phyloP scores from a whole-genome alignment of 495 filamentous ascomycete species.

The Aspergillus olivimuriae region DNA sequence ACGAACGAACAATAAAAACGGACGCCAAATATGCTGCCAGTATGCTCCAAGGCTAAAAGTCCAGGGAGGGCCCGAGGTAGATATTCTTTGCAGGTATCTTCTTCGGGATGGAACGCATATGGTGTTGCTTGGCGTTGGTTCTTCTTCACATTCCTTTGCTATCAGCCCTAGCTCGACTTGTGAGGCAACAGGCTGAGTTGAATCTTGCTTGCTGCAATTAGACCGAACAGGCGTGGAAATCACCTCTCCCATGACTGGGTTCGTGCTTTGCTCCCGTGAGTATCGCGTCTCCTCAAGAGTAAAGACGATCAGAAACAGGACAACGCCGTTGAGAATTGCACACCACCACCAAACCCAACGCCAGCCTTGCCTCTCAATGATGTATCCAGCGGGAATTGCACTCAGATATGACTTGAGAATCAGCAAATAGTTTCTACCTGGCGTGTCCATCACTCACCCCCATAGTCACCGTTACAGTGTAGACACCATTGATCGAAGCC shows the following conservation, averaged over 20 bases:
- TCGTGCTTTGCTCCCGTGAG: not conserved
- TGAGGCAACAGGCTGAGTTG: too few relatives aligned
- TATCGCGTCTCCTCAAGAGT: conserved; percentile 30
- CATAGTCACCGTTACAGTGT: conserved; percentile 18
- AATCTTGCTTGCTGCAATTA: too few relatives aligned
- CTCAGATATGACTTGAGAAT: conserved; percentile 21
- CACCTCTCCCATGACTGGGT: not conserved
- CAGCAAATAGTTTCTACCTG: too few relatives aligned
- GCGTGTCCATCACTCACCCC: conserved; percentile 8
- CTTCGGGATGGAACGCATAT: not conserved
- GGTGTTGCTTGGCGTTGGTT: not conserved
- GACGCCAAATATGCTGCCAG: conserved; percentile 9
- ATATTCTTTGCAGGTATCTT: conserved; percentile 1
- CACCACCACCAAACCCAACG: conserved; percentile 39
- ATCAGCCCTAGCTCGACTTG: too few relatives aligned
- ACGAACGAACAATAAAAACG: conserved; percentile 12
- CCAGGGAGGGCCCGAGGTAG: not conserved
- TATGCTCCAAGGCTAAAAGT: conserved; percentile 3
- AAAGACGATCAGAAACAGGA: conserved; percentile 23
- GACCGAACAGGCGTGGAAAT: not conserved
- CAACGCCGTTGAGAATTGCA: conserved; percentile 27
- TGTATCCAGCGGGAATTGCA: conserved; percentile 29
- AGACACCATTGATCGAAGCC: conserved; percentile 27
- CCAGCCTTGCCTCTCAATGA: conserved; percentile 30
- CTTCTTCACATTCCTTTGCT: not conserved